phyloP scores from a whole-genome alignment of 176 grass and related monocot genomes.

The Neostapfia colusana region DNA sequence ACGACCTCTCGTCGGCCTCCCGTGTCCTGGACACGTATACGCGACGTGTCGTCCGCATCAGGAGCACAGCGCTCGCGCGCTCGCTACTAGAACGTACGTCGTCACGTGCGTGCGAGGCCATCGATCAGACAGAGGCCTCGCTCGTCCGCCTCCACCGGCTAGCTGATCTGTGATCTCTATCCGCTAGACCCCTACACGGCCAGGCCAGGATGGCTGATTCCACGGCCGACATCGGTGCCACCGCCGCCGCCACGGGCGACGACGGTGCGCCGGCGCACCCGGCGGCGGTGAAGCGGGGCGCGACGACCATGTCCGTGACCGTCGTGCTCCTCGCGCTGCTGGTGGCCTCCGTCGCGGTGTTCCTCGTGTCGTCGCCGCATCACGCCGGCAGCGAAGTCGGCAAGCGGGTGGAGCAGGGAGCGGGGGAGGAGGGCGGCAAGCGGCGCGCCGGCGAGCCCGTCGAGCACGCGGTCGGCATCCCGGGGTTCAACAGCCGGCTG shows the following conservation, averaged over 20 bases:
- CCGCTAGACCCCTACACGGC: not conserved
- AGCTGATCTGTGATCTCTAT: not conserved
- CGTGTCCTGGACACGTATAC: not conserved
- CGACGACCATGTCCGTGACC: slow-evolving; percentile 31
- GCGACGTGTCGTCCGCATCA: not conserved
- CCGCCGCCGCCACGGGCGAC: not conserved
- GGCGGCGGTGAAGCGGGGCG: not conserved
- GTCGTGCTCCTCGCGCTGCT: slow-evolving; percentile 46
- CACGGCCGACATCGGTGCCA: slow-evolving; percentile 7
- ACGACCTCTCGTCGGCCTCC: not conserved
- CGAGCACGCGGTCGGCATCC: slow-evolving; percentile 64
- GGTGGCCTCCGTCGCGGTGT: slow-evolving; percentile 42
- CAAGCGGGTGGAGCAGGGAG: not conserved
- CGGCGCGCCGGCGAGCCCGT: slow-evolving; percentile 23
- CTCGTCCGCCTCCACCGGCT: not conserved
- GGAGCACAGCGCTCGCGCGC: not conserved
- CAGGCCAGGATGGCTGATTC: not conserved
- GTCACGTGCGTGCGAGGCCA: not conserved
- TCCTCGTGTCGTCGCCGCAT: slow-evolving; percentile 11
- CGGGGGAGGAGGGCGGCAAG: not conserved
- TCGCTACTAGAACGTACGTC: not conserved
- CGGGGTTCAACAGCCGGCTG: slow-evolving; percentile 57
- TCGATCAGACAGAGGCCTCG: not conserved
- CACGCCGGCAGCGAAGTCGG: slow-evolving; percentile 1
- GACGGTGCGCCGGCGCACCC: not conserved